phyloP scores from a whole-genome alignment of 805 yeast genomes.

The Starmerella bombi region DNA sequence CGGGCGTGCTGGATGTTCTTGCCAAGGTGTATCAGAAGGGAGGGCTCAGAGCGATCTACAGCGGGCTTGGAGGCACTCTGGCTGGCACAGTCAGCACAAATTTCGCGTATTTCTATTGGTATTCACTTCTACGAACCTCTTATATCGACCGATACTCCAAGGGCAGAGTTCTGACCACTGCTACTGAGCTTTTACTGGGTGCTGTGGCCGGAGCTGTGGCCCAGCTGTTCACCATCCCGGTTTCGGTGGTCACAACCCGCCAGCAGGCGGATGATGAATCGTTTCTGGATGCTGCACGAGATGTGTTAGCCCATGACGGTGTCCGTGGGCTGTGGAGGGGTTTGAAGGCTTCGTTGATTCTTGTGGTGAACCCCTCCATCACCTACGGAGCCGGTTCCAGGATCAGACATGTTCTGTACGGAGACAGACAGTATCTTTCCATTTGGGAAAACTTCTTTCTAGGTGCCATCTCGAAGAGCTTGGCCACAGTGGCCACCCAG shows the following conservation, averaged over 20 bases:
- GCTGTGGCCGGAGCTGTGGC: slow-evolving; percentile 74
- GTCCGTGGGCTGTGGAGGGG: slow-evolving; percentile 70
- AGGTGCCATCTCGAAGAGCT: slow-evolving; percentile 68
- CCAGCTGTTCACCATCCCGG: slow-evolving; percentile 70
- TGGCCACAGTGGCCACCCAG: slow-evolving; percentile 71
- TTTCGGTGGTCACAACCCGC: slow-evolving; percentile 55
- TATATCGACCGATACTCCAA: slow-evolving; percentile 35
- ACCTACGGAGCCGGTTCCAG: slow-evolving; percentile 73
- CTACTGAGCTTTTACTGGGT: slow-evolving; percentile 59
- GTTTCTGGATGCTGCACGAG: slow-evolving; percentile 34
- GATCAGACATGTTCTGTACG: slow-evolving; percentile 40
- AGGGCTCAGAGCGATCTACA: slow-evolving; percentile 59
- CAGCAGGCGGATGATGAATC: slow-evolving; percentile 32
- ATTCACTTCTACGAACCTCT: slow-evolving; percentile 50
- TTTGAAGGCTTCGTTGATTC: slow-evolving; percentile 60
- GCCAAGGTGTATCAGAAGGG: slow-evolving; percentile 39
- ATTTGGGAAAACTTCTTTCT: slow-evolving; percentile 54
- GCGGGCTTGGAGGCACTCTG: slow-evolving; percentile 54
- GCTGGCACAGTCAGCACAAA: slow-evolving; percentile 64
- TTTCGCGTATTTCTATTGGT: slow-evolving; percentile 81
- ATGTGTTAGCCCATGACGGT: slow-evolving; percentile 52
- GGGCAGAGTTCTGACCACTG: slow-evolving; percentile 33
- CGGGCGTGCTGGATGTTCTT: slow-evolving; percentile 50
- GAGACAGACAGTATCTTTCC: slow-evolving; percentile 32
- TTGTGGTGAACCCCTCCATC: slow-evolving; percentile 73